A percentile compares a stretch with the other conserved stretches of the same genome.
Evolutionary conservation across 208 protist genomes (phyloP).

Genomic region (Leishmania amazonensis): DNA sequence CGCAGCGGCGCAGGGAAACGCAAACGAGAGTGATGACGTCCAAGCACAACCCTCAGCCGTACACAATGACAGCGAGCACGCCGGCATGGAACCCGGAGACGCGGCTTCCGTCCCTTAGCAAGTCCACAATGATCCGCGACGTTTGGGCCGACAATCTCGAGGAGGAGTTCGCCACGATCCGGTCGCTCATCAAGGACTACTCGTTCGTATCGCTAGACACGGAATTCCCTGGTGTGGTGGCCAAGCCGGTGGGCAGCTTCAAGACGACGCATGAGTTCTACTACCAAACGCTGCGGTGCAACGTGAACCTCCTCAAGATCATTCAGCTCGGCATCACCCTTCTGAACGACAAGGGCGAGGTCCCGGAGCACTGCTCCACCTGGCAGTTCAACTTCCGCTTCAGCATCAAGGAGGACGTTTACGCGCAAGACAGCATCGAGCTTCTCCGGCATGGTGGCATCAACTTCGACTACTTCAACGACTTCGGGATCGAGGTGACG

Average conservation of each 20-base stretch:
- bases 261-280: slow-evolving; percentile 95
- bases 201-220: slow-evolving; percentile 98
- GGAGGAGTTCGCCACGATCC: slow-evolving; percentile 96
- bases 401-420: slow-evolving; percentile 96
- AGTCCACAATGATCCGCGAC: slow-evolving; percentile 93
- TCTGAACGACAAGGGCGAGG: slow-evolving; percentile 96
- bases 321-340: slow-evolving; percentile 99
- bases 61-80: slow-evolving; percentile 30
- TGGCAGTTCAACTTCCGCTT: slow-evolving; percentile 99
- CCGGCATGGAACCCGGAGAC: slow-evolving; percentile 32
- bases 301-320: slow-evolving; percentile 99
- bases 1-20: neutral
- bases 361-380: slow-evolving; percentile 93
- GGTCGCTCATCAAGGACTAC: slow-evolving; percentile 95
- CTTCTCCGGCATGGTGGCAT: slow-evolving; percentile 96
- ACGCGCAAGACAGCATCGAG: slow-evolving; percentile 98
- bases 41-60: slow-evolving; percentile 19
- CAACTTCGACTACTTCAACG: slow-evolving; percentile 95
- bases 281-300: slow-evolving; percentile 97
- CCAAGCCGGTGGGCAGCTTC: slow-evolving; percentile 96
- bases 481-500: slow-evolving; percentile 95
- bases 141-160: slow-evolving; percentile 98
- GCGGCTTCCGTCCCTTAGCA: slow-evolving; percentile 77
- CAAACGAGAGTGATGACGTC: slow-evolving; percentile 8
- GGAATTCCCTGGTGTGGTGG: slow-evolving; percentile 99